These are phyloP conservation scores for Trypanosoma platydactyli DNA, from an alignment of 208 protist genomes.

Conservation along the genomic window DNA sequence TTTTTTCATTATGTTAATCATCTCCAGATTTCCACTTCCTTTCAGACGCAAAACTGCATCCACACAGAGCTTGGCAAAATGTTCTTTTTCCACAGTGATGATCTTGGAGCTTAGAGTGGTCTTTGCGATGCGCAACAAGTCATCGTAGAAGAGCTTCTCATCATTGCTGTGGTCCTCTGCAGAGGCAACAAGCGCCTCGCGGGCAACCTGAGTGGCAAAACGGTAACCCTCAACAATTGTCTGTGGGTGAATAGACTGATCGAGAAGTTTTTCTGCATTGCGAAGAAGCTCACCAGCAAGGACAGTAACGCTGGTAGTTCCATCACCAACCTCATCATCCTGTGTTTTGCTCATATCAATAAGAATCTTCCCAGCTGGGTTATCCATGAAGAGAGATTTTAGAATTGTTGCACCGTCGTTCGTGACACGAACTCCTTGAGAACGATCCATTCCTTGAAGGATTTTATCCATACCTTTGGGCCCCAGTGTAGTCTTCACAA, in stretches of 20 bases:
- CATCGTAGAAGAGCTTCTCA: slow-evolving; percentile 92
- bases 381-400: slow-evolving; percentile 98
- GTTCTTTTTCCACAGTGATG: slow-evolving; percentile 95
- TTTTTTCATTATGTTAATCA: slow-evolving; percentile 99
- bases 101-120: slow-evolving; percentile 99
- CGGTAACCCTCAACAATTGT: slow-evolving; percentile 97
- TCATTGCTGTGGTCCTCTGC: slow-evolving; percentile 87
- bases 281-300: slow-evolving; percentile 98
- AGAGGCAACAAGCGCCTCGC: slow-evolving; percentile 75
- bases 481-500: slow-evolving; percentile 99
- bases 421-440: slow-evolving; percentile 94
- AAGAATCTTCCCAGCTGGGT: slow-evolving; percentile 98
- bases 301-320: slow-evolving; percentile 99
- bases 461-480: slow-evolving; percentile 99
- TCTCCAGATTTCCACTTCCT: slow-evolving; percentile 95
- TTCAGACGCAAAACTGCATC: slow-evolving; percentile 97
- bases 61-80: slow-evolving; percentile 99
- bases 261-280: slow-evolving; percentile 98
- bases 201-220: slow-evolving; percentile 76
- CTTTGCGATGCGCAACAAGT: slow-evolving; percentile 98
- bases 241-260: slow-evolving; percentile 99
- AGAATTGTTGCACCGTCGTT: slow-evolving; percentile 99
- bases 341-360: slow-evolving; percentile 99
- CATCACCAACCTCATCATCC: slow-evolving; percentile 99
- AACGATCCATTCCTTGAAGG: slow-evolving; percentile 83